Evolutionary conservation across 2,329 filamentous ascomycete genomes (phyloP).

Genomic region (Alternaria consortialis): DNA sequence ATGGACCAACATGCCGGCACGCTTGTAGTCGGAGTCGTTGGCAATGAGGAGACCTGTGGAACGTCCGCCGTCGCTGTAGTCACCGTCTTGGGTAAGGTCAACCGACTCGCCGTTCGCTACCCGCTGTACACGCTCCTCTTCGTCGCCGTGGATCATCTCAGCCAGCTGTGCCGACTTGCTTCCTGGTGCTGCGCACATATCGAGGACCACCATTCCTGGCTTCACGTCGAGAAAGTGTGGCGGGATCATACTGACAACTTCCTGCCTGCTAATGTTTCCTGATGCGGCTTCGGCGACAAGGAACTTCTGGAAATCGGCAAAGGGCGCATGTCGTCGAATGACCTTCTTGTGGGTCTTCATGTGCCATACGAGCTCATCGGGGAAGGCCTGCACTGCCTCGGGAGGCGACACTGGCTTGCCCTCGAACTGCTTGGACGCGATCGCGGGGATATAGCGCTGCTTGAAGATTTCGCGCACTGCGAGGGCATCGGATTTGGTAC

Average conservation of each 20-base stretch:
- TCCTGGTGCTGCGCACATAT: slow-evolving; percentile 95
- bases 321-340: slow-evolving; percentile 90
- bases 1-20: slow-evolving; percentile 95
- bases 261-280: slow-evolving; percentile 96
- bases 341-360: slow-evolving; percentile 99
- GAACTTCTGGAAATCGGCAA: slow-evolving; percentile 96
- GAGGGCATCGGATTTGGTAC: slow-evolving; percentile 94
- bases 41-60: slow-evolving; percentile 92
- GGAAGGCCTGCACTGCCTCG: slow-evolving; percentile 86
- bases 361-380: slow-evolving; percentile 92
- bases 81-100: slow-evolving; percentile 61
- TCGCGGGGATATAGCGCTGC: slow-evolving; percentile 88
- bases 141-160: slow-evolving; percentile 91
- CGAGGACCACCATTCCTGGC: slow-evolving; percentile 90
- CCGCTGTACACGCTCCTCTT: slow-evolving; percentile 84
- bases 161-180: slow-evolving; percentile 96
- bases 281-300: slow-evolving; percentile 96
- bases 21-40: slow-evolving; percentile 96
- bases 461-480: slow-evolving; percentile 89
- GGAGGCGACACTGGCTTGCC: slow-evolving; percentile 84
- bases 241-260: slow-evolving; percentile 99
- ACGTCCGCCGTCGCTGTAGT: slow-evolving; percentile 79
- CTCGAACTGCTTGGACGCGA: slow-evolving; percentile 83
- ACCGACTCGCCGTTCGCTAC: slow-evolving; percentile 71
- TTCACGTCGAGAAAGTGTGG: slow-evolving; percentile 90